Evolutionary conservation across 345 rosid species (phyloP).

Genomic region (Salix brachista): DNA sequence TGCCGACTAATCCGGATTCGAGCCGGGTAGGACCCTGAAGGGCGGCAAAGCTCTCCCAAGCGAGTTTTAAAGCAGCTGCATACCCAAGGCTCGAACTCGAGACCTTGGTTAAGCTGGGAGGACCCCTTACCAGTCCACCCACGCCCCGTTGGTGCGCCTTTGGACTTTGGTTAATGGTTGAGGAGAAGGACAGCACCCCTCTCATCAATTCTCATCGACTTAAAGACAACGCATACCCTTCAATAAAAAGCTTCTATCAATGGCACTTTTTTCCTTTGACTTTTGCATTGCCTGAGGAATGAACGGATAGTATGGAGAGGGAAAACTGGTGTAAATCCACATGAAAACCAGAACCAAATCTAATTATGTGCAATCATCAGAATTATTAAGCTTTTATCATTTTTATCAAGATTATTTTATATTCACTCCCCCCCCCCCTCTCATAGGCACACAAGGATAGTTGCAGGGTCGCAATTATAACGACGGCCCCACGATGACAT

Average conservation of each 20-base stretch:
- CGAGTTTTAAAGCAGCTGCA: too few species aligned
- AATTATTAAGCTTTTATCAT: neutral
- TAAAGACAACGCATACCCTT: neutral
- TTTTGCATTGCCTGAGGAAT: neutral
- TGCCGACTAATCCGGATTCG: too few species aligned
- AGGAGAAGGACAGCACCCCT: too few species aligned
- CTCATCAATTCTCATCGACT: too few species aligned
- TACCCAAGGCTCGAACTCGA: too few species aligned
- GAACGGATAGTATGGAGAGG: slow-evolving; percentile 12
- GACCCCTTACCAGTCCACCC: too few species aligned
- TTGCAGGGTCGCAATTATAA: neutral
- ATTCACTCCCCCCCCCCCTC: neutral
- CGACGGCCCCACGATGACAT: neutral
- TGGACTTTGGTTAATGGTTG: neutral
- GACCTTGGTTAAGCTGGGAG: too few species aligned
- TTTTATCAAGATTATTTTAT: neutral
- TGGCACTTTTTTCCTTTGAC: neutral
- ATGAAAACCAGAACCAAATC: slow-evolving; percentile 14
- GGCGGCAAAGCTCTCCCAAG: too few species aligned
- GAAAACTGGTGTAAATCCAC: slow-evolving; percentile 3
- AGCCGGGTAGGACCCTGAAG: too few species aligned
- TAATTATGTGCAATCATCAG: slow-evolving; percentile 41
- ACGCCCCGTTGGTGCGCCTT: slow-evolving; percentile 1
- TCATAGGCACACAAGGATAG: neutral
- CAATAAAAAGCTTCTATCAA: neutral